Conservation (phyloP, 2,329 filamentous ascomycete genomes). For the Fusarium graminum region DNA sequence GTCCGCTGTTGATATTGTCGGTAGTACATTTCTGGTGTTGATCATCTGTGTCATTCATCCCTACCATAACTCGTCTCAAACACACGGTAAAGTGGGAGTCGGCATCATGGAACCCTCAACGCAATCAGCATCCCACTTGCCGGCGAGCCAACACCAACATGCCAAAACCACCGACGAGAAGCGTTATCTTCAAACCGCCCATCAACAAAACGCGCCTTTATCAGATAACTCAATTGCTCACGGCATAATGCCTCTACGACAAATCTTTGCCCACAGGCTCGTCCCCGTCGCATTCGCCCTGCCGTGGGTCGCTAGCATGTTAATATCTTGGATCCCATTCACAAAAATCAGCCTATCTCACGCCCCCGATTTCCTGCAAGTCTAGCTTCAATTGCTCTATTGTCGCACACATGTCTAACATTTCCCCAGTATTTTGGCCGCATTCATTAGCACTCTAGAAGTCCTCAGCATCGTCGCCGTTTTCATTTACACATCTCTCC, state of each 20-base stretch:
- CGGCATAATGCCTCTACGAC: slow-evolving; percentile 8
- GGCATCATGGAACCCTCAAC: slow-evolving; percentile 16
- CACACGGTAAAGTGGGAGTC: slow-evolving; percentile 19
- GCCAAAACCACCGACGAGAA: slow-evolving; percentile 13
- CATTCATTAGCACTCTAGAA: slow-evolving; percentile 31
- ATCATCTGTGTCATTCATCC: background rate
- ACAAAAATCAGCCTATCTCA: slow-evolving; percentile 27
- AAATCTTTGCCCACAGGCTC: slow-evolving; percentile 13
- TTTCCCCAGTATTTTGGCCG: slow-evolving; percentile 19
- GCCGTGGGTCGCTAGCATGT: slow-evolving; percentile 34
- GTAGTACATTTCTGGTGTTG: background rate
- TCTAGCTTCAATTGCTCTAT: background rate
- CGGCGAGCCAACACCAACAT: slow-evolving; percentile 19
- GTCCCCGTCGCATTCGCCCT: slow-evolving; percentile 32
- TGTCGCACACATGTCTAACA: background rate
- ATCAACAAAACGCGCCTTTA: slow-evolving; percentile 1
- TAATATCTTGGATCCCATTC: slow-evolving; percentile 39
- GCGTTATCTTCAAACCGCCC: background rate
- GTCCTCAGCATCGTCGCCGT: slow-evolving; percentile 35
- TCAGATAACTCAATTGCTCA: slow-evolving; percentile 1
- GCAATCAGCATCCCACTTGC: slow-evolving; percentile 26
- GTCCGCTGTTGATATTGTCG: slow-evolving; percentile 11
- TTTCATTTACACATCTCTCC: slow-evolving; percentile 31
- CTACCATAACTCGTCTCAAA: background rate
- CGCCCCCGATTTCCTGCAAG: slow-evolving; percentile 35